phyloP scores from a whole-genome alignment of 345 rosid genomes.

The Eutrema japonicum region DNA sequence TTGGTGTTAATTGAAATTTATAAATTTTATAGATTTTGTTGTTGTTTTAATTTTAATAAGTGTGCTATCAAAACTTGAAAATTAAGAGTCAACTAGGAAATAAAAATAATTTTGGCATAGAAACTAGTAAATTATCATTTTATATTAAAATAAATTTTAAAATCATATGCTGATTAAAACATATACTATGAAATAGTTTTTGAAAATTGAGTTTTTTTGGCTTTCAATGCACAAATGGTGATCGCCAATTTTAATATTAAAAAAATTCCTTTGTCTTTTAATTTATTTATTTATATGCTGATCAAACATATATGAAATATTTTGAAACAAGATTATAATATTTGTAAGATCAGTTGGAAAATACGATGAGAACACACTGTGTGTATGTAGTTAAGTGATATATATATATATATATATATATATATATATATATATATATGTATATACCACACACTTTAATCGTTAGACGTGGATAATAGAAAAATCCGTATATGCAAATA shows the following conservation, averaged over 20 bases:
- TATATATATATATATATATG: too few relatives aligned
- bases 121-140: neutral
- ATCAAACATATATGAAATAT: neutral
- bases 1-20: neutral
- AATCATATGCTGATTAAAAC: neutral
- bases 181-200: neutral
- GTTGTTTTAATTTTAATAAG: neutral
- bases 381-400: too few relatives aligned
- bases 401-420: too few relatives aligned
- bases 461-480: neutral
- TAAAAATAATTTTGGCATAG: neutral
- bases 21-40: neutral
- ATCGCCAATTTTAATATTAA: neutral
- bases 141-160: neutral
- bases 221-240: neutral
- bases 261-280: neutral
- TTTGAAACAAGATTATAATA: neutral
- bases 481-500: neutral
- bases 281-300: neutral
- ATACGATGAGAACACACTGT: neutral
- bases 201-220: neutral
- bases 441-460: too few relatives aligned
- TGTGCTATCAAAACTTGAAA: neutral
- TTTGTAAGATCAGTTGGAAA: neutral
- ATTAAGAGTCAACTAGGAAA: neutral